phyloP scores from a whole-genome alignment of 495 filamentous ascomycete genomes.

The Sabuloglossum arenarium region DNA sequence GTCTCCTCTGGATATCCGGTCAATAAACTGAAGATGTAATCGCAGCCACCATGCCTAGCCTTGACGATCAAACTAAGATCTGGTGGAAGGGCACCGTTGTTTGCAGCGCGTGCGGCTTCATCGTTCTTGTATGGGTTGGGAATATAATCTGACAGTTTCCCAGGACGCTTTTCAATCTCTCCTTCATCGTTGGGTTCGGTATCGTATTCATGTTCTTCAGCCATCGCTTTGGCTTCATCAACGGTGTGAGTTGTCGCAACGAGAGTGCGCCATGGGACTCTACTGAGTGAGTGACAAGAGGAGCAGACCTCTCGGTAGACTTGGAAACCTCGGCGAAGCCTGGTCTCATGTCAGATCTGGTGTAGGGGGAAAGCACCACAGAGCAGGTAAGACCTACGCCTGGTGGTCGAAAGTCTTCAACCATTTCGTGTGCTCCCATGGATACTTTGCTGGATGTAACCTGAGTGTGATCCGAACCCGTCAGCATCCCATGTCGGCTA shows the following conservation, averaged over 20 bases:
- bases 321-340: conserved; percentile 97
- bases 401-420: conserved; percentile 92
- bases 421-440: conserved; percentile 85
- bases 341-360: conserved; percentile 18
- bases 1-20: conserved; percentile 98
- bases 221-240: conserved; percentile 90
- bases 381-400: conserved; percentile 39
- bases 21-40: conserved; percentile 93
- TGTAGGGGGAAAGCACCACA: neutral
- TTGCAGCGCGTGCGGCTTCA: conserved; percentile 91
- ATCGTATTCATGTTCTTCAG: conserved; percentile 97
- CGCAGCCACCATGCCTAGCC: conserved; percentile 89
- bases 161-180: conserved; percentile 91
- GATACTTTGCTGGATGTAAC: conserved; percentile 77
- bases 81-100: conserved; percentile 92
- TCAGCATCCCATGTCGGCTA: conserved; percentile 5
- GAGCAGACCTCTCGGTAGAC: conserved; percentile 98
- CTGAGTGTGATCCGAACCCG: conserved; percentile 24
- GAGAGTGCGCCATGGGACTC: conserved; percentile 81
- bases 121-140: conserved; percentile 94
- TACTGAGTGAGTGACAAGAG: conserved; percentile 85
- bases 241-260: conserved; percentile 87
- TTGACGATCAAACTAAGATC: conserved; percentile 97
- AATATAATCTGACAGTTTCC: conserved; percentile 96
- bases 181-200: conserved; percentile 95